Evolutionary conservation across 352 stramenopile species (phyloP).

Genomic region (Pythium grandisporangium): DNA sequence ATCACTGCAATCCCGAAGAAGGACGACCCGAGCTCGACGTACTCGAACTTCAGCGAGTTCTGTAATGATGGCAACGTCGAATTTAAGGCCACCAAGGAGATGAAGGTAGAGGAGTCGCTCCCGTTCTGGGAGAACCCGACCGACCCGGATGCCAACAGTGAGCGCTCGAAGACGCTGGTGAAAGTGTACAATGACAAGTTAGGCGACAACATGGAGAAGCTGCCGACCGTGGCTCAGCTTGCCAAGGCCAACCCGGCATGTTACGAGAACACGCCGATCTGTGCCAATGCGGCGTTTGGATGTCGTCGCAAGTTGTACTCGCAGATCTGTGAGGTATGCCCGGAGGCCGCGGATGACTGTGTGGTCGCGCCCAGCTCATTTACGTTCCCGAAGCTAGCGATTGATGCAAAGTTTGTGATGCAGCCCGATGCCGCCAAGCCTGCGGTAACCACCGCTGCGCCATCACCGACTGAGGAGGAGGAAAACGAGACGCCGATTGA

Average conservation of each 20-base stretch:
- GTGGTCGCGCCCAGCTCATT: constrained; percentile 25
- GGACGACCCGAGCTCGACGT: constrained; percentile 23
- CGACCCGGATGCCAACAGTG: constrained; percentile 26
- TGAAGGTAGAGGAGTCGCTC: constrained; percentile 14
- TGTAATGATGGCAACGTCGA: constrained; percentile 47
- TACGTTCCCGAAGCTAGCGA: constrained; percentile 33
- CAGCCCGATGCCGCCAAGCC: background rate
- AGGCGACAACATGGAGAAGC: constrained; percentile 23
- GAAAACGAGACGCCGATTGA: background rate
- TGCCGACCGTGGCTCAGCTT: constrained; percentile 33
- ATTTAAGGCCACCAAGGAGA: constrained; percentile 33
- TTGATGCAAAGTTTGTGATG: constrained; percentile 1
- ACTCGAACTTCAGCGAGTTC: constrained; percentile 59
- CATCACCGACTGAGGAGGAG: too few species aligned
- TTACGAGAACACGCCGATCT: constrained; percentile 52
- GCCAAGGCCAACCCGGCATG: constrained; percentile 45
- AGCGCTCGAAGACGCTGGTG: constrained; percentile 34
- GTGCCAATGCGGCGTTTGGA: constrained; percentile 25
- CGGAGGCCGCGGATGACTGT: constrained; percentile 16
- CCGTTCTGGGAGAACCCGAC: constrained; percentile 55
- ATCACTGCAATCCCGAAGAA: constrained; percentile 56
- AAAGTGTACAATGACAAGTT: constrained; percentile 37
- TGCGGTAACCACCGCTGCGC: background rate
- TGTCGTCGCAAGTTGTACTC: constrained; percentile 51
- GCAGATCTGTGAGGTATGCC: constrained; percentile 55